Conservation (phyloP, 2,329 filamentous ascomycete species). For the Ustulina deusta region DNA sequence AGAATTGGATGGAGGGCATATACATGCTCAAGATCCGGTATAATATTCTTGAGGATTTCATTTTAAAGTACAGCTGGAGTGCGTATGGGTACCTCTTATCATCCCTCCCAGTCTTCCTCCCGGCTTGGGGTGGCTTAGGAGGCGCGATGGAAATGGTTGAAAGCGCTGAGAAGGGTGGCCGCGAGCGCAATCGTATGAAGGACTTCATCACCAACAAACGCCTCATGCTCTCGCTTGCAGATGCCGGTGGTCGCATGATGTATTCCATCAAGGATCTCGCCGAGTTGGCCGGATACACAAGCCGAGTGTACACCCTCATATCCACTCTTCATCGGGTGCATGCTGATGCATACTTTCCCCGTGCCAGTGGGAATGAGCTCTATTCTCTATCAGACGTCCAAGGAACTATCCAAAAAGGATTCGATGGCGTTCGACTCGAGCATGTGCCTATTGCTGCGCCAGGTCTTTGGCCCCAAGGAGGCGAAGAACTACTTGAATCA, state of each 20-base stretch:
- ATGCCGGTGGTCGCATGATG: conserved; percentile 98
- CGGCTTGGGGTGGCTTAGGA: conserved; percentile 89
- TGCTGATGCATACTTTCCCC: conserved; percentile 84
- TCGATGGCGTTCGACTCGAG: conserved; percentile 92
- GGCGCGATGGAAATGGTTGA: conserved; percentile 75
- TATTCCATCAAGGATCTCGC: conserved; percentile 99
- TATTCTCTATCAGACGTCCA: conserved; percentile 93
- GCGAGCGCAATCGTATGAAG: conserved; percentile 91
- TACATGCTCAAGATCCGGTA: conserved; percentile 98
- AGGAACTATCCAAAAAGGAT: conserved; percentile 93
- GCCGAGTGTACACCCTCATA: conserved; percentile 93
- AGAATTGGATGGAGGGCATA: conserved; percentile 97
- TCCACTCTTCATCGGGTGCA: conserved; percentile 94
- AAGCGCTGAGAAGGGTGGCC: conserved; percentile 62
- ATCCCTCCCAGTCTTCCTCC: conserved; percentile 92
- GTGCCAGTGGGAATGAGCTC: conserved; percentile 76
- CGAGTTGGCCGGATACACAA: conserved; percentile 95
- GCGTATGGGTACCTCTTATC: conserved; percentile 96
- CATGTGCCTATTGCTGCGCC: conserved; percentile 94
- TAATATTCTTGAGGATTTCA: conserved; percentile 98
- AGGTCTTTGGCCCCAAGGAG: conserved; percentile 86
- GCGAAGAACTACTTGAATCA: conserved; percentile 90
- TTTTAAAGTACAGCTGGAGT: conserved; percentile 98
- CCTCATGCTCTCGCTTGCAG: conserved; percentile 95
- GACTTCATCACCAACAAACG: conserved; percentile 99